Evolutionary conservation across 2,329 filamentous ascomycete species (phyloP).

Genomic region (Neofusicoccum sp.): DNA sequence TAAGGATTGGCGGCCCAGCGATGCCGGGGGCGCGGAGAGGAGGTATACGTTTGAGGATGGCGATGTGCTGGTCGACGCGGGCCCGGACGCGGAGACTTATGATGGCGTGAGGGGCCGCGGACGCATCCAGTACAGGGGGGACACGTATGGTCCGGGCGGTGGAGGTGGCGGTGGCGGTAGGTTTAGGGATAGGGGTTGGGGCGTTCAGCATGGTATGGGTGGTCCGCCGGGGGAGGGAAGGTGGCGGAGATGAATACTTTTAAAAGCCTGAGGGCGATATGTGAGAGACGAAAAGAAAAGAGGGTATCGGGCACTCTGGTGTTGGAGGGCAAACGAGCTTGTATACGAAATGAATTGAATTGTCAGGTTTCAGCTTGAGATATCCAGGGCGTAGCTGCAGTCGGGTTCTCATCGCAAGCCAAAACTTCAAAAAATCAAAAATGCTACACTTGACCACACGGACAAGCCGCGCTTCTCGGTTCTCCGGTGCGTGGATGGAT

Average conservation of each 20-base stretch:
- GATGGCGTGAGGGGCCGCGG: slow-evolving; percentile 9
- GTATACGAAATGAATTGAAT: background rate
- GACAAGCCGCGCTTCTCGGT: too few species aligned
- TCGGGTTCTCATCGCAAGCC: too few species aligned
- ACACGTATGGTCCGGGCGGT: slow-evolving; percentile 24
- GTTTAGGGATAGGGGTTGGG: slow-evolving; percentile 21
- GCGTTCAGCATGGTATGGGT: slow-evolving; percentile 10
- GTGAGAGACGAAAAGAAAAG: background rate
- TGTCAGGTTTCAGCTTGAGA: background rate
- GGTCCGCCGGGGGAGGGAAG: background rate
- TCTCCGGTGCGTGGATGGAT: too few species aligned
- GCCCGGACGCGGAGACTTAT: slow-evolving; percentile 34
- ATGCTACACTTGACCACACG: too few species aligned
- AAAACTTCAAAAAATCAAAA: too few species aligned
- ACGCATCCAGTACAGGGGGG: slow-evolving; percentile 27
- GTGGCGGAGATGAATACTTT: slow-evolving; percentile 4
- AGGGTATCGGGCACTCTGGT: too few species aligned
- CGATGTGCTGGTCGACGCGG: slow-evolving; percentile 46
- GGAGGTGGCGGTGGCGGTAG: slow-evolving; percentile 25
- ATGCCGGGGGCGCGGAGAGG: slow-evolving; percentile 28
- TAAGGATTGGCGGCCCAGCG: slow-evolving; percentile 39
- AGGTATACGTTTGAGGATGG: slow-evolving; percentile 49
- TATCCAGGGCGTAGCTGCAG: too few species aligned
- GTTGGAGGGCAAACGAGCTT: background rate
- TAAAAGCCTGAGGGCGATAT: background rate